Conservation (phyloP, 139 green algal genomes). For the Picochlorum sp. region DNA sequence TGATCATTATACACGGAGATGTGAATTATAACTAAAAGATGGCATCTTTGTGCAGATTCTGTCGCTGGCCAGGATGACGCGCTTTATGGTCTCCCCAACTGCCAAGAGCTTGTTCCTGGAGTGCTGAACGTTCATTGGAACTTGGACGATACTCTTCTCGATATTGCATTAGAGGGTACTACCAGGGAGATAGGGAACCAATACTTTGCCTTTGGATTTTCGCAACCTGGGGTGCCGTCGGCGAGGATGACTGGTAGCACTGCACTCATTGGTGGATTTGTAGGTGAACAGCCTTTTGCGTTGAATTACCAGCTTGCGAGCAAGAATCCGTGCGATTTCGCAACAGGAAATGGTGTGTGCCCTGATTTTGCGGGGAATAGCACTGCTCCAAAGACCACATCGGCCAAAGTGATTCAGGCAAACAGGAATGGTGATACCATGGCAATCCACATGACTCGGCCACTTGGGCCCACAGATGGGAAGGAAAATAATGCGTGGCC, state of each 20-base stretch:
- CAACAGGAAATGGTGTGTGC: background rate
- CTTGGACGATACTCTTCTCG: background rate
- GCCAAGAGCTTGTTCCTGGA: slow-evolving; percentile 9
- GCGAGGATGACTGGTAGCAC: slow-evolving; percentile 11
- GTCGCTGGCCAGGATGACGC: no score
- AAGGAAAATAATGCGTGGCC: slow-evolving; percentile 9
- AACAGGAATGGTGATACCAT: slow-evolving; percentile 1
- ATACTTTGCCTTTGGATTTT: slow-evolving; percentile 22
- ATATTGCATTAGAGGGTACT: slow-evolving; percentile 8
- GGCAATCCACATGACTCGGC: slow-evolving; percentile 3
- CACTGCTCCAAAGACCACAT: background rate
- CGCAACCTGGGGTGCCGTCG: background rate
- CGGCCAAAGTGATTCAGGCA: background rate
- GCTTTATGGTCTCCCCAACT: slow-evolving; percentile 18
- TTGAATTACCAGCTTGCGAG: slow-evolving; percentile 12
- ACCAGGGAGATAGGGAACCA: slow-evolving; percentile 3
- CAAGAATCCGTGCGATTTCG: slow-evolving; percentile 4
- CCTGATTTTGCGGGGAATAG: background rate
- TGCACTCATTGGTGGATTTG: slow-evolving; percentile 12
- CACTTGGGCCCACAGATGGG: background rate
- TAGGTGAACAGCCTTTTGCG: slow-evolving; percentile 13
- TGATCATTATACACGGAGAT: no score
- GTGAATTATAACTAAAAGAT: no score
- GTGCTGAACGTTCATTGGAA: slow-evolving; percentile 17
- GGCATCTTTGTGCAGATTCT: no score